These are phyloP conservation scores for Zymoseptoria pseudotritici DNA, from an alignment of 2,329 filamentous ascomycete genomes.

Conservation along the genomic window DNA sequence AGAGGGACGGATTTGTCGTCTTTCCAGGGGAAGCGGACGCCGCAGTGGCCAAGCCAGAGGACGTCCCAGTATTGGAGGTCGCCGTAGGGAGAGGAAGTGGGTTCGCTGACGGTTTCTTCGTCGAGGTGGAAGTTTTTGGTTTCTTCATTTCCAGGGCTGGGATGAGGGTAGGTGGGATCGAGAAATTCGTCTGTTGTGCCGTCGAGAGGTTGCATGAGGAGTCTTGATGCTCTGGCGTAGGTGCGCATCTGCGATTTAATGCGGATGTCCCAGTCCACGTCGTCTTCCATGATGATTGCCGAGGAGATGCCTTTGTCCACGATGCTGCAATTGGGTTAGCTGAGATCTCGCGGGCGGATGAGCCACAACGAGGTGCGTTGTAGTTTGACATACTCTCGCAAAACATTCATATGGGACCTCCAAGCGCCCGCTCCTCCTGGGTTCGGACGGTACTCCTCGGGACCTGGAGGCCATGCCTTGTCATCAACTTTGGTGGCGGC, in stretches of 20 bases:
- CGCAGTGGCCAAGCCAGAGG: conserved; percentile 38
- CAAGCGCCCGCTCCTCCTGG: conserved; percentile 5
- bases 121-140: conserved; percentile 7
- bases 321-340: conserved; percentile 29
- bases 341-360: conserved; percentile 14
- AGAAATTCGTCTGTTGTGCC: conserved; percentile 3
- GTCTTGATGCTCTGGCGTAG: conserved; percentile 33
- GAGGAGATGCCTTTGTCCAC: conserved; percentile 31
- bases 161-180: conserved; percentile 6
- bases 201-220: conserved; percentile 25
- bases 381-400: conserved; percentile 5
- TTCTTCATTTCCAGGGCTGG: neutral
- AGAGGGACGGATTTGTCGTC: conserved; percentile 11
- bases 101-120: conserved; percentile 1
- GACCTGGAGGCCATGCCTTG: conserved; percentile 27
- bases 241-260: conserved; percentile 31
- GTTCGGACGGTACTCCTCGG: neutral
- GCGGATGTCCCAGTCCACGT: conserved; percentile 39
- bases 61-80: conserved; percentile 30
- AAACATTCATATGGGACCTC: conserved; percentile 16
- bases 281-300: conserved; percentile 38
- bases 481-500: conserved; percentile 30
- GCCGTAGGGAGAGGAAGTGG: conserved; percentile 19
- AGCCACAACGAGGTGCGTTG: neutral
- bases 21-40: conserved; percentile 25